These are phyloP conservation scores for Pistacia integerrima DNA, from an alignment of 345 rosid genomes.

Conservation along the genomic window DNA sequence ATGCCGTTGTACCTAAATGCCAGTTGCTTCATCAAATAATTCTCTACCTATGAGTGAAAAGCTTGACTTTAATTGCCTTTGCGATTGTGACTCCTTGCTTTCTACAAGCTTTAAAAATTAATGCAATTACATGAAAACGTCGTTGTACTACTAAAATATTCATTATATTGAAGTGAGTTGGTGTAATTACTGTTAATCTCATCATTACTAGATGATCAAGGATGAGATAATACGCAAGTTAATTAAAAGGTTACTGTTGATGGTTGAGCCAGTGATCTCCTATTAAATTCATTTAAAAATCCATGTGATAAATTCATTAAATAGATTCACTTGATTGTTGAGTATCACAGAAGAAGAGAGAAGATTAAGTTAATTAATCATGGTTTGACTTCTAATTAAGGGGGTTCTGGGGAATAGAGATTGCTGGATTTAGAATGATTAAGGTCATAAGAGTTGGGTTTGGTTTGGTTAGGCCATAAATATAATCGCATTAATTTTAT, in stretches of 20 bases:
- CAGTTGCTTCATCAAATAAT: conserved; percentile 20
- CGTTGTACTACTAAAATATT: conserved; percentile 21
- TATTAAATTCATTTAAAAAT: no score
- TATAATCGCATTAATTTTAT: no score
- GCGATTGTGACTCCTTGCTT: background rate
- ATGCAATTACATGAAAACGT: conserved; percentile 21
- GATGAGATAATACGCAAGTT: background rate
- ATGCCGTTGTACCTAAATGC: conserved; percentile 42
- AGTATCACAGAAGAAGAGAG: background rate
- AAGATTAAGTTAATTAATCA: background rate
- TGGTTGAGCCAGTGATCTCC: no score
- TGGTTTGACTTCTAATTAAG: background rate
- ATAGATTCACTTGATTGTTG: no score
- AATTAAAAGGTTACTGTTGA: no score
- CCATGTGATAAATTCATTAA: no score
- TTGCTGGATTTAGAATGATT: conserved; percentile 13
- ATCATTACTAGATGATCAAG: background rate
- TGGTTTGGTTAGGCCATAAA: background rate
- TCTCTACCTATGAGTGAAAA: conserved; percentile 6
- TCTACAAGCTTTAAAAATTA: background rate
- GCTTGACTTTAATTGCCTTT: background rate
- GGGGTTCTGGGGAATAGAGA: background rate
- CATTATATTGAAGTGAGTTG: background rate
- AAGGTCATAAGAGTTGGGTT: no score
- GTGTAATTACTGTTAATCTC: background rate